These are phyloP conservation scores for Colletotrichum liriopes DNA, from an alignment of 2,329 filamentous ascomycete genomes.

Conservation along the genomic window DNA sequence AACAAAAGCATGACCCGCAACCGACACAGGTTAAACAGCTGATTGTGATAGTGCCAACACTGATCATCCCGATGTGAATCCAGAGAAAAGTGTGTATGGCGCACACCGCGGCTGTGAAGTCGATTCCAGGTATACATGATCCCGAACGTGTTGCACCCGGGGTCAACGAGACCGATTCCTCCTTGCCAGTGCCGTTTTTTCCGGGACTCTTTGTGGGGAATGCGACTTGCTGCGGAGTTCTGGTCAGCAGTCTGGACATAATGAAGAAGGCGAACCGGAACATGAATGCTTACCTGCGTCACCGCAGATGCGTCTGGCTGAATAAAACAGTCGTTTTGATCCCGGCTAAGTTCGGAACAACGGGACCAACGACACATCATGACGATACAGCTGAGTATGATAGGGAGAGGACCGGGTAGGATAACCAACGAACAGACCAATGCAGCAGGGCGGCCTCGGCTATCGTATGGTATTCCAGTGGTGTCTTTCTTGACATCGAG, in stretches of 20 bases:
- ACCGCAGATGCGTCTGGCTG: background rate
- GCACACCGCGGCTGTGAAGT: background rate
- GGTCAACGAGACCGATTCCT: too few relatives aligned
- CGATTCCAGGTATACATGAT: background rate
- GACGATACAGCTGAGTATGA: background rate
- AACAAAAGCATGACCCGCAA: background rate
- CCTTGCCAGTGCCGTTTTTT: background rate
- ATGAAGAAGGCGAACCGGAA: background rate
- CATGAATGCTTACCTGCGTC: background rate
- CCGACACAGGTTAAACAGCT: background rate
- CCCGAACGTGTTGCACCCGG: background rate
- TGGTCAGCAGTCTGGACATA: background rate
- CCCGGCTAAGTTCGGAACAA: too few relatives aligned
- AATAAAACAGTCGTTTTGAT: background rate
- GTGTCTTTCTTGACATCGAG: background rate
- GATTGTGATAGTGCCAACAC: background rate
- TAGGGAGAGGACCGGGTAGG: background rate
- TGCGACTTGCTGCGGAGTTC: background rate
- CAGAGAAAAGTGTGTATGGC: background rate
- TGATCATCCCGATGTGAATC: background rate
- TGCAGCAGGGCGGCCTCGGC: too few relatives aligned
- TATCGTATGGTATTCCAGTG: background rate
- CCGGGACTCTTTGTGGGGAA: background rate
- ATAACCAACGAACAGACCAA: too few relatives aligned
- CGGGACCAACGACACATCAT: background rate